These are phyloP conservation scores for Trichoderma afroharzianum DNA, from an alignment of 2,329 filamentous ascomycete species.

Conservation along the genomic window DNA sequence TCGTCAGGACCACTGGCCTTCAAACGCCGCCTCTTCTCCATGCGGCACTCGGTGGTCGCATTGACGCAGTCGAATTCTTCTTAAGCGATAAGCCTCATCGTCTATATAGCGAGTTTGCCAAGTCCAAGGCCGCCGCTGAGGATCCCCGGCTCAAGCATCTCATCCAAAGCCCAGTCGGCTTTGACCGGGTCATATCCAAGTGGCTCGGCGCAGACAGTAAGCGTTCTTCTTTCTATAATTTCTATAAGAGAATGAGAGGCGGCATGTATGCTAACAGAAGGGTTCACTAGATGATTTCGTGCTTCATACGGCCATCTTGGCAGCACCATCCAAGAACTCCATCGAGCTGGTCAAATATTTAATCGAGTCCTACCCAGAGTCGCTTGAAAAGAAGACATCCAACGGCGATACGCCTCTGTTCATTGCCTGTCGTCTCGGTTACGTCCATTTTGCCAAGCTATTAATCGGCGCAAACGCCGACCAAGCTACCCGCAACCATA, in stretches of 20 bases:
- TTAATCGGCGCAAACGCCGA: conserved; percentile 68
- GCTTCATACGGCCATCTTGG: conserved; percentile 63
- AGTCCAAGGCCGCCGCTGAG: conserved; percentile 54
- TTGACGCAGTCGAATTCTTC: conserved; percentile 76
- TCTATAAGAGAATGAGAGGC: too few species aligned
- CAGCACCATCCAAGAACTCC: conserved; percentile 37
- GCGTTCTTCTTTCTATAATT: conserved; percentile 27
- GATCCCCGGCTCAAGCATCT: conserved; percentile 63
- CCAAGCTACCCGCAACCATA: conserved; percentile 58
- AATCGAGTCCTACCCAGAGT: conserved; percentile 54
- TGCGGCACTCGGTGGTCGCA: conserved; percentile 52
- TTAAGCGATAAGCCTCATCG: conserved; percentile 65
- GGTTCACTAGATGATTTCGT: conserved; percentile 51
- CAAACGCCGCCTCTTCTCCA: conserved; percentile 57
- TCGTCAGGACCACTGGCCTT: conserved; percentile 37
- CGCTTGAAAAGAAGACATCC: conserved; percentile 58
- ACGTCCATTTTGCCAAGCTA: conserved; percentile 52
- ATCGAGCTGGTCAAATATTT: conserved; percentile 62
- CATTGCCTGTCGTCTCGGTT: conserved; percentile 58
- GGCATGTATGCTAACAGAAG: conserved; percentile 23
- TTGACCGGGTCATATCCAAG: conserved; percentile 58
- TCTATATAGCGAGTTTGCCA: conserved; percentile 64
- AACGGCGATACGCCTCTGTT: conserved; percentile 64
- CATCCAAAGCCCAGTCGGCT: conserved; percentile 55
- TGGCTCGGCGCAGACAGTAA: conserved; percentile 61